phyloP scores from a whole-genome alignment of 2,329 filamentous ascomycete species.

The Trichophyton mentagrophytes region DNA sequence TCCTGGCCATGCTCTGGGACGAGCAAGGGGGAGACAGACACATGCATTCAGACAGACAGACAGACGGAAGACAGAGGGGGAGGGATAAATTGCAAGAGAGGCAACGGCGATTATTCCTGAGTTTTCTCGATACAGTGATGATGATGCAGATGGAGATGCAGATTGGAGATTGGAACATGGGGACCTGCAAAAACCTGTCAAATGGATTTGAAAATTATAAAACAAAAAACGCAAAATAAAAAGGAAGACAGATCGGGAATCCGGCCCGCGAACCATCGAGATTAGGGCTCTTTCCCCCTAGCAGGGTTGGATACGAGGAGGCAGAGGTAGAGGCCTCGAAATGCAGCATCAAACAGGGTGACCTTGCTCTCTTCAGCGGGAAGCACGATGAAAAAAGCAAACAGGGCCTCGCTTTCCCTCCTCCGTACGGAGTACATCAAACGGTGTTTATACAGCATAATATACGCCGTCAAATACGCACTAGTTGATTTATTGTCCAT shows the following conservation, averaged over 20 bases:
- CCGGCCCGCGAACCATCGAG: constrained; percentile 4
- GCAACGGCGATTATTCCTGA: not conserved
- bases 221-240: not conserved
- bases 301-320: not conserved
- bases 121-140: not conserved
- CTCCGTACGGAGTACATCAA: not conserved
- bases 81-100: not conserved
- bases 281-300: not conserved
- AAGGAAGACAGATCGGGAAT: constrained; percentile 2
- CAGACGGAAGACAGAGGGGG: too few species aligned
- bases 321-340: not conserved
- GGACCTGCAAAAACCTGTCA: not conserved
- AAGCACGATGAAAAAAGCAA: not conserved
- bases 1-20: constrained; percentile 2
- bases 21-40: not conserved
- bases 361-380: constrained; percentile 2
- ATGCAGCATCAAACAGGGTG: not conserved
- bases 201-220: not conserved
- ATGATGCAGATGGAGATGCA: not conserved
- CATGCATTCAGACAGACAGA: too few species aligned
- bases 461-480: not conserved
- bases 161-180: not conserved
- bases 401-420: not conserved
- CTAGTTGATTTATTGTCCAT: not conserved
- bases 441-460: not conserved